These are phyloP conservation scores for Halenospora varia DNA, from an alignment of 495 filamentous ascomycete species.

Conservation along the genomic window DNA sequence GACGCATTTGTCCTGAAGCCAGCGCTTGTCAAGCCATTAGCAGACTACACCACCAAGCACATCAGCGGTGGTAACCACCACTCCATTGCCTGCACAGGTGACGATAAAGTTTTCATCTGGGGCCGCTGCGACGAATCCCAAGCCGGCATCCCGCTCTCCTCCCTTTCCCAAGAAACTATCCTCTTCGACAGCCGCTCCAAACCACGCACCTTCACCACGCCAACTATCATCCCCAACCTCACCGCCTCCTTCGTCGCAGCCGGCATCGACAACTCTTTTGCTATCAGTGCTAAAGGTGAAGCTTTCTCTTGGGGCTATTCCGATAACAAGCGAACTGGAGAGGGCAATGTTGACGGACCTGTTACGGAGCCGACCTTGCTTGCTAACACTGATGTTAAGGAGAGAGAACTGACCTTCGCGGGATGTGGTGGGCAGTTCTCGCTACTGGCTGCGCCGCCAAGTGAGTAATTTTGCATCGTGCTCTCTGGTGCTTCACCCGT, in stretches of 20 bases:
- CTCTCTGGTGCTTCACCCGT: too few relatives aligned
- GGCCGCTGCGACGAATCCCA: constrained; percentile 65
- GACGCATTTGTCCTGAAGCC: constrained; percentile 46
- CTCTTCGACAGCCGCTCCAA: constrained; percentile 44
- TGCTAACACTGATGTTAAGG: constrained; percentile 55
- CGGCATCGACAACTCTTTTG: constrained; percentile 57
- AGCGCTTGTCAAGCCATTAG: constrained; percentile 56
- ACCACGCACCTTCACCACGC: constrained; percentile 48
- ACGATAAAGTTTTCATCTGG: constrained; percentile 62
- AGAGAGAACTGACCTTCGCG: constrained; percentile 52
- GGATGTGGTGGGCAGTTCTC: constrained; percentile 64
- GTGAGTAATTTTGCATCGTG: too few relatives aligned
- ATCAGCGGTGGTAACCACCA: constrained; percentile 66
- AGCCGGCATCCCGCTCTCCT: constrained; percentile 47
- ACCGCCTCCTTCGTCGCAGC: constrained; percentile 34
- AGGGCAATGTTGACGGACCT: constrained; percentile 52
- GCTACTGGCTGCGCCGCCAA: too few relatives aligned
- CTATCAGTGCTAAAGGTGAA: constrained; percentile 51
- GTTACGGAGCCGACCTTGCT: constrained; percentile 55
- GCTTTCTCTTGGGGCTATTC: constrained; percentile 71
- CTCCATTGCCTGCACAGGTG: constrained; percentile 55
- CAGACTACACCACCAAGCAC: constrained; percentile 40
- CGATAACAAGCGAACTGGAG: constrained; percentile 61
- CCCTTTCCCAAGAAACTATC: constrained; percentile 50
- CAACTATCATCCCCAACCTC: constrained; percentile 36